phyloP scores from a whole-genome alignment of 2,329 filamentous ascomycete species.

The Hypoxylon sp. region DNA sequence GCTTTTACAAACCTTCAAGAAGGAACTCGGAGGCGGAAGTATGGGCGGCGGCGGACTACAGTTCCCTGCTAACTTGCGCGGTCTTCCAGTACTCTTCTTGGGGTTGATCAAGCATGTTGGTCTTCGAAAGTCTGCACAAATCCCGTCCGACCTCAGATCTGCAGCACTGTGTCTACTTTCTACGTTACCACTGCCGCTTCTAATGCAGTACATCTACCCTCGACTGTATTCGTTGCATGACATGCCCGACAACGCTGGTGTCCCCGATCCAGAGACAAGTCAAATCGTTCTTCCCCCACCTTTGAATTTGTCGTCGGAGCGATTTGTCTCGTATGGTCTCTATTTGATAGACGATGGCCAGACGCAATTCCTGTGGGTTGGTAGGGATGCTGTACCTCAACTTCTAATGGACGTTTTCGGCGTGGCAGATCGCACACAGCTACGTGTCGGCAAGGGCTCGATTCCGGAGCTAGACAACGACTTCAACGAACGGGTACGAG shows the following conservation, averaged over 20 bases:
- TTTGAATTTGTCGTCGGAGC: constrained; percentile 88
- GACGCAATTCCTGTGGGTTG: constrained; percentile 97
- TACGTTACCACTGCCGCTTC: constrained; percentile 87
- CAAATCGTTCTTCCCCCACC: constrained; percentile 90
- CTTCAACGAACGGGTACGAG: constrained; percentile 94
- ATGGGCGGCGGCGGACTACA: constrained; percentile 92
- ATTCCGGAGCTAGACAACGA: constrained; percentile 93
- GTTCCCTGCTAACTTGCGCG: constrained; percentile 92
- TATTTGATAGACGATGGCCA: constrained; percentile 98
- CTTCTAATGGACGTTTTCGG: constrained; percentile 93
- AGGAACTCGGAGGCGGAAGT: constrained; percentile 95
- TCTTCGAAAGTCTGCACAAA: constrained; percentile 91
- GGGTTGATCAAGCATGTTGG: constrained; percentile 97
- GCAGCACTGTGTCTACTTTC: constrained; percentile 95
- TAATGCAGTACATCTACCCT: constrained; percentile 94
- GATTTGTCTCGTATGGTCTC: constrained; percentile 88
- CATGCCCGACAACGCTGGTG: constrained; percentile 94
- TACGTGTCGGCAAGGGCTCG: constrained; percentile 91
- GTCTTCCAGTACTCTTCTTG: constrained; percentile 89
- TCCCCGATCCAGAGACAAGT: constrained; percentile 86
- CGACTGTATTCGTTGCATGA: constrained; percentile 90
- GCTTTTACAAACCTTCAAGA: constrained; percentile 94
- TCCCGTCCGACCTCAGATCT: constrained; percentile 92
- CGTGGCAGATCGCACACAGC: constrained; percentile 82
- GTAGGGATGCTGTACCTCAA: constrained; percentile 91